Conservation (phyloP, 495 filamentous ascomycete species). For the Talaromyces borbonicus region DNA sequence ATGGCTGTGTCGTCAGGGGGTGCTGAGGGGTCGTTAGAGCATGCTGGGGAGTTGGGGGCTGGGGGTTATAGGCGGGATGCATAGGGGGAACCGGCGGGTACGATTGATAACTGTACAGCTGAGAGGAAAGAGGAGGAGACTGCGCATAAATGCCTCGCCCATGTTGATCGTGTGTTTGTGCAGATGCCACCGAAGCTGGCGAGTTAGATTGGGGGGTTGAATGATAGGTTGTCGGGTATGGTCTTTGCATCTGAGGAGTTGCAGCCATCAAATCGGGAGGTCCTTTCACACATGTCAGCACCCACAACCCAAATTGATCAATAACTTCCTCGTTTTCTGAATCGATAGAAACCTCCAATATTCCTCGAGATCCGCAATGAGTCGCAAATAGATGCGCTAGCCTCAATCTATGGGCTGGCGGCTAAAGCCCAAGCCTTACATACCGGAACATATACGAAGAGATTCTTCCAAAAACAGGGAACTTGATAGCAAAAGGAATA, state of each 20-base stretch:
- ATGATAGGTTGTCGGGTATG: slow-evolving; percentile 89
- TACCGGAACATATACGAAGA: too few species aligned
- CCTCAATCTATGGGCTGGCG: too few species aligned
- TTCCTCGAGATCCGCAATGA: too few species aligned
- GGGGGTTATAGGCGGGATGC: slow-evolving; percentile 65
- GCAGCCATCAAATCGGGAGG: slow-evolving; percentile 90
- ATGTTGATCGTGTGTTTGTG: slow-evolving; percentile 81
- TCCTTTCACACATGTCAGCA: slow-evolving; percentile 40
- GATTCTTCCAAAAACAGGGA: background rate
- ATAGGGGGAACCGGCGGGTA: slow-evolving; percentile 66
- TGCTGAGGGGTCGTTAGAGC: slow-evolving; percentile 54
- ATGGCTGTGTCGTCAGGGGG: slow-evolving; percentile 49
- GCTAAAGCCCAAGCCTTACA: too few species aligned
- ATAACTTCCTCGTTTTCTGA: too few species aligned
- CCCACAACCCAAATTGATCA: background rate
- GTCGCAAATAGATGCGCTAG: too few species aligned
- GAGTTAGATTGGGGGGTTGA: slow-evolving; percentile 86
- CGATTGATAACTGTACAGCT: slow-evolving; percentile 66
- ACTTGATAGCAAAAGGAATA: slow-evolving; percentile 7
- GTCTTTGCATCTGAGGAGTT: slow-evolving; percentile 67
- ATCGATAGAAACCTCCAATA: background rate
- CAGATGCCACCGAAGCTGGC: slow-evolving; percentile 89
- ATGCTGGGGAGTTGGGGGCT: slow-evolving; percentile 58
- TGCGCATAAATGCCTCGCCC: slow-evolving; percentile 71
- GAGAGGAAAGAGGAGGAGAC: slow-evolving; percentile 64